A percentile compares a stretch with the other conserved stretches of the same genome.
phyloP scores from a whole-genome alignment of 139 green algal genomes.

The Chlorella ohadii region DNA sequence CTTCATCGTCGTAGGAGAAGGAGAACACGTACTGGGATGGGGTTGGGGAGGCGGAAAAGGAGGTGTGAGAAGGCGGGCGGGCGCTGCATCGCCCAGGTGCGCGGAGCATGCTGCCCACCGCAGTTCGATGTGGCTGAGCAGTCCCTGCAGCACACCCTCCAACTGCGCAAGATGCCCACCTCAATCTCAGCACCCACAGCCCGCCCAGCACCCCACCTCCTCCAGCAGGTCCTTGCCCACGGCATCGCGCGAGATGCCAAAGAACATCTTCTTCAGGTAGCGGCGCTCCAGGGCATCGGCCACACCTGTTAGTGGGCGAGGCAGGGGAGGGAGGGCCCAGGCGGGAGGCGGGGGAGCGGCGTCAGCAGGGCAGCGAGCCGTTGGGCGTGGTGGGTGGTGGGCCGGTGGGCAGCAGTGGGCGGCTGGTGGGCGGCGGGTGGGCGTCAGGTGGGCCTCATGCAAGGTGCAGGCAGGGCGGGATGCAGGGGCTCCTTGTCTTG shows the following conservation, averaged over 20 bases:
- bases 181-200: not conserved
- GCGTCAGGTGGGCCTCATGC: not conserved
- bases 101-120: no score
- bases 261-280: conserved; percentile 80
- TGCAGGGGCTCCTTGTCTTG: not conserved
- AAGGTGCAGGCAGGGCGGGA: not conserved
- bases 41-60: not conserved
- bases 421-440: not conserved
- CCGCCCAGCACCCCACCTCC: conserved; percentile 49
- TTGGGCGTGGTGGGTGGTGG: not conserved
- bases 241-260: conserved; percentile 75
- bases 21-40: conserved; percentile 75
- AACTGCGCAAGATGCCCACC: not conserved
- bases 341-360: not conserved
- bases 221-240: conserved; percentile 75
- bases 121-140: no score
- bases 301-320: conserved; percentile 55
- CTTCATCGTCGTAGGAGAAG: conserved; percentile 69
- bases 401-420: not conserved
- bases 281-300: conserved; percentile 69
- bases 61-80: not conserved
- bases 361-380: not conserved
- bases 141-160: no score
- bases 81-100: no score
- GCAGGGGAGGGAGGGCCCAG: not conserved